phyloP scores from a whole-genome alignment of 1,284 basidiomycete genomes.

The Calocybe gambosa region DNA sequence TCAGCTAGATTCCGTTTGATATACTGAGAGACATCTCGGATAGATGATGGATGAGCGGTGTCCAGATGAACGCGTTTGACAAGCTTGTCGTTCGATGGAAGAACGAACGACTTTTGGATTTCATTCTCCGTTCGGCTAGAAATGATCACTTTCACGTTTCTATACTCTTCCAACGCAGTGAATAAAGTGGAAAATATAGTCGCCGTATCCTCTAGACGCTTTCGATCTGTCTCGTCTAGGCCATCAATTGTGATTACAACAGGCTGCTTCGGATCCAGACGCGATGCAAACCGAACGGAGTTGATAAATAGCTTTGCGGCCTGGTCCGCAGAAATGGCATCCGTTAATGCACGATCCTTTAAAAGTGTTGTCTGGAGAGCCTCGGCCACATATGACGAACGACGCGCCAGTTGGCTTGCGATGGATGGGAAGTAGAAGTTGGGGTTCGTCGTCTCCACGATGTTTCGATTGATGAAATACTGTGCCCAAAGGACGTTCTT shows the following conservation, averaged over 20 bases:
- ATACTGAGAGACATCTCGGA: too few species aligned
- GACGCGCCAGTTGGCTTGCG: neutral
- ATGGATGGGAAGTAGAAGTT: neutral
- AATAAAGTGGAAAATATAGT: conserved; percentile 7
- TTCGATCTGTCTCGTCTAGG: conserved; percentile 10
- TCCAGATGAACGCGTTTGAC: conserved; percentile 1
- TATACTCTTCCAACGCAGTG: neutral
- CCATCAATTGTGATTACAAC: conserved; percentile 12
- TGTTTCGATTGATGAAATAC: neutral
- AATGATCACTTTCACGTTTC: conserved; percentile 8
- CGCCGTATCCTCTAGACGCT: conserved; percentile 1
- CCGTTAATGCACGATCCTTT: neutral
- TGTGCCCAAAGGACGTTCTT: too few species aligned
- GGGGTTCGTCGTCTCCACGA: conserved; percentile 5
- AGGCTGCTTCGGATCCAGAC: neutral
- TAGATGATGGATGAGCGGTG: too few species aligned
- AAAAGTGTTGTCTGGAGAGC: too few species aligned
- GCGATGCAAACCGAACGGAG: neutral
- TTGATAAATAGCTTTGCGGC: neutral
- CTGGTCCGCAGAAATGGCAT: neutral
- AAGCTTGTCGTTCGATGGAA: neutral
- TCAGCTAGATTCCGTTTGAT: too few species aligned
- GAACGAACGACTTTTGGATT: conserved; percentile 4
- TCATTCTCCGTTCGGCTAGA: conserved; percentile 1
- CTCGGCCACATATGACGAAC: neutral